A percentile compares a stretch with the other conserved stretches of the same genome.
Evolutionary conservation across 331 rosid genomes (phyloP).

Genomic region (Saraca asoca): DNA sequence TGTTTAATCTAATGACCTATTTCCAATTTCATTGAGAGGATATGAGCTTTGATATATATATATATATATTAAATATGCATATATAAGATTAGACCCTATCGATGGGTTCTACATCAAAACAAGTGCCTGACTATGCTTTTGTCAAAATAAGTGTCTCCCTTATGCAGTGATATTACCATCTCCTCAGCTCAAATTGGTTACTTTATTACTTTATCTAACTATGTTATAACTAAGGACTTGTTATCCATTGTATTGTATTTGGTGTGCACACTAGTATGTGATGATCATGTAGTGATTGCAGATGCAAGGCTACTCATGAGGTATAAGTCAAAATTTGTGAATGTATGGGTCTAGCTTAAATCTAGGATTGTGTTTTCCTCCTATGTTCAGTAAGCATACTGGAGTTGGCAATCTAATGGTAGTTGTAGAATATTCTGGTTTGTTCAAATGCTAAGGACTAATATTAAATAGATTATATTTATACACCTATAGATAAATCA

Average conservation of each 20-base stretch:
- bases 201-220: no score
- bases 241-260: no score
- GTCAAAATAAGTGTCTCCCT: no score
- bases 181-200: no score
- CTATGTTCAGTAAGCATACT: neutral
- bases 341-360: slow-evolving; percentile 1
- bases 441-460: no score
- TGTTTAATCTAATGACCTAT: slow-evolving; percentile 10
- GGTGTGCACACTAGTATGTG: neutral
- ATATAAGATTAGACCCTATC: no score
- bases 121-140: no score
- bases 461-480: neutral
- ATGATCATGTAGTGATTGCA: neutral
- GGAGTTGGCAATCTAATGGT: neutral
- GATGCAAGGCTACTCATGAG: neutral
- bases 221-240: no score
- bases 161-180: no score
- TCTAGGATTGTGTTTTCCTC: slow-evolving; percentile 2
- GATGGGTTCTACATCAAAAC: no score
- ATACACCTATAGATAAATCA: neutral
- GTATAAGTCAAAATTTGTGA: slow-evolving; percentile 11
- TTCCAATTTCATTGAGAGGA: neutral
- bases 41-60: no score
- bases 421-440: slow-evolving; percentile 8
- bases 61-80: no score